Evolutionary conservation across 176 grass and related monocot species (phyloP).

Genomic region (Oryza meridionalis): DNA sequence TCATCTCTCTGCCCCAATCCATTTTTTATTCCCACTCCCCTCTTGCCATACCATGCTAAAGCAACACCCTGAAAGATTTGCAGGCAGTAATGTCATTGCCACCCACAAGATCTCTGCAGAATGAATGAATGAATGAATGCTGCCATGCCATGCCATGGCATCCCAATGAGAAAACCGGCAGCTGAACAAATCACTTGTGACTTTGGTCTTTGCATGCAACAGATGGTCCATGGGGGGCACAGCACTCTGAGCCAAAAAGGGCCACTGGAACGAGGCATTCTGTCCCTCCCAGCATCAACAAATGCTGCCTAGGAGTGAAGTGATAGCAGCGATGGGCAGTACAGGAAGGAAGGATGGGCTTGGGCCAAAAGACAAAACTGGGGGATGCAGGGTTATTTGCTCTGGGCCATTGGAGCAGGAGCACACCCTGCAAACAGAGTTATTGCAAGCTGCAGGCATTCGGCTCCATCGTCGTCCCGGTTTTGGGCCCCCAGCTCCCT

Average conservation of each 20-base stretch:
- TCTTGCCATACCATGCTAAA: not conserved
- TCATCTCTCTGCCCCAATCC: not conserved
- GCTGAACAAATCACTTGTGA: not conserved
- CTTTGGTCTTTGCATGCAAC: not conserved
- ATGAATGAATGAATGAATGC: not conserved
- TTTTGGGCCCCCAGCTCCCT: not conserved
- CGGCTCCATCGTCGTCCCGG: not conserved
- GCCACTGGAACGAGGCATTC: not conserved
- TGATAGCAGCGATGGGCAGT: not conserved
- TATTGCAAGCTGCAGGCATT: not conserved
- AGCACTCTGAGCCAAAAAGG: not conserved
- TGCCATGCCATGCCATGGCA: not conserved
- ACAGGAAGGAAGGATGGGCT: not conserved
- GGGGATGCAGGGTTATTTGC: constrained; percentile 8
- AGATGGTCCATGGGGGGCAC: not conserved
- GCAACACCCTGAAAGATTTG: not conserved
- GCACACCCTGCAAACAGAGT: not conserved
- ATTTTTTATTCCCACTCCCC: not conserved
- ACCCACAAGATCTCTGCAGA: not conserved
- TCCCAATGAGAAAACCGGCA: not conserved
- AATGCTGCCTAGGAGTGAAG: constrained; percentile 5
- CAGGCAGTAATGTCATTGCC: not conserved
- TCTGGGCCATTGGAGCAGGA: not conserved
- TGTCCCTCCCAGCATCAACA: not conserved
- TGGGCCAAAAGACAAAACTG: not conserved